These are phyloP conservation scores for Agarophyton chilense DNA, from an alignment of 23 red algal genomes.

Conservation along the genomic window DNA sequence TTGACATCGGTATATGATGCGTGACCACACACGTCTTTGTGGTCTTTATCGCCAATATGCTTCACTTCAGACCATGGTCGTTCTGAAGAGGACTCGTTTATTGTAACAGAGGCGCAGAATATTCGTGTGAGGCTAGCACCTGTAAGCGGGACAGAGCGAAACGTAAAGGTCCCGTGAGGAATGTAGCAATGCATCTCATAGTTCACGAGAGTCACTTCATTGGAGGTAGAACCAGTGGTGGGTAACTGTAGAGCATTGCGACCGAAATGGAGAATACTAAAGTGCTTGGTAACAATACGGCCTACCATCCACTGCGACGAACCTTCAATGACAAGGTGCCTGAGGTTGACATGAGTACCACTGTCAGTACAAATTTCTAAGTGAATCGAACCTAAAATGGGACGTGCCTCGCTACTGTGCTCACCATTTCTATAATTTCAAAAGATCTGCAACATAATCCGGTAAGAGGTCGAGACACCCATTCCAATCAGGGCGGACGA, in stretches of 20 bases:
- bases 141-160: neutral
- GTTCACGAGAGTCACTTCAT: neutral
- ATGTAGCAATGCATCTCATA: neutral
- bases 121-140: neutral
- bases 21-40: slow-evolving; percentile 38
- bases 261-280: neutral
- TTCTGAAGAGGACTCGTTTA: neutral
- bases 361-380: neutral
- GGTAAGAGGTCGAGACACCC: neutral
- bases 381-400: neutral
- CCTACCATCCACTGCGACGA: slow-evolving; percentile 19
- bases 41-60: slow-evolving; percentile 30
- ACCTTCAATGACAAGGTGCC: neutral
- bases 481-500: slow-evolving; percentile 4
- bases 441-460: neutral
- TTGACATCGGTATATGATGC: slow-evolving; percentile 1
- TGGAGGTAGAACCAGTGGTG: neutral
- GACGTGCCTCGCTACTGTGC: neutral
- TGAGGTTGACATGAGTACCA: neutral
- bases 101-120: neutral
- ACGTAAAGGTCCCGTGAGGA: neutral
- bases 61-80: neutral
- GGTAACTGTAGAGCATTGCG: neutral
- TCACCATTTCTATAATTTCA: neutral
- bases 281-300: neutral